These are phyloP conservation scores for Diplocarpon mali DNA, from an alignment of 2,329 filamentous ascomycete species.

Conservation along the genomic window DNA sequence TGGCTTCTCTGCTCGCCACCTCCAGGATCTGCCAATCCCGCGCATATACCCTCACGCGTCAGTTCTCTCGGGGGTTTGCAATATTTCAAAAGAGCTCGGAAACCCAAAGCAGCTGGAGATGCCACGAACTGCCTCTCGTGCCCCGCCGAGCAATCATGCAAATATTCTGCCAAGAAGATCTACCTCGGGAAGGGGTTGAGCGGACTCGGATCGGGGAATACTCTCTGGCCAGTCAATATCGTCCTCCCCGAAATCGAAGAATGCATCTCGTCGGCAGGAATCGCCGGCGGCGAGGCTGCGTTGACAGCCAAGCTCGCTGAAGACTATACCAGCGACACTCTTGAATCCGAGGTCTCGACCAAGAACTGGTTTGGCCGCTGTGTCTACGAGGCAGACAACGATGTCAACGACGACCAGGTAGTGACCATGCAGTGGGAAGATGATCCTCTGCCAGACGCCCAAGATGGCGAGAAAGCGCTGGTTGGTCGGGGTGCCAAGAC, in stretches of 20 bases:
- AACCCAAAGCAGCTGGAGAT: constrained; percentile 60
- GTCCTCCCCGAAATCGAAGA: constrained; percentile 91
- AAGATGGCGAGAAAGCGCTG: constrained; percentile 15
- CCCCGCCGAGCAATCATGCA: constrained; percentile 61
- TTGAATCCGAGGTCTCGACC: constrained; percentile 35
- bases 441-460: constrained; percentile 34
- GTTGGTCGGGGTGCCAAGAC: constrained; percentile 58
- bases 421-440: constrained; percentile 86
- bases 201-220: constrained; percentile 54
- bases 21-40: constrained; percentile 28
- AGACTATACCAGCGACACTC: constrained; percentile 42
- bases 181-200: constrained; percentile 42
- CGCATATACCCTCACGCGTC: constrained; percentile 68
- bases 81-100: constrained; percentile 64
- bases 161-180: constrained; percentile 71
- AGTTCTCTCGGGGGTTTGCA: constrained; percentile 66
- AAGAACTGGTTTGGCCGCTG: constrained; percentile 85
- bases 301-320: constrained; percentile 30
- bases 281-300: constrained; percentile 38
- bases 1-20: constrained; percentile 72
- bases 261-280: constrained; percentile 37
- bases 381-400: constrained; percentile 86
- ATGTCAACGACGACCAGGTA: constrained; percentile 85
- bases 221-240: constrained; percentile 73
- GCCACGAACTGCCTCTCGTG: constrained; percentile 87